Base-by-base conservation (phyloP, 1,284 basidiomycete genomes). In the Puccinia horiana region DNA sequence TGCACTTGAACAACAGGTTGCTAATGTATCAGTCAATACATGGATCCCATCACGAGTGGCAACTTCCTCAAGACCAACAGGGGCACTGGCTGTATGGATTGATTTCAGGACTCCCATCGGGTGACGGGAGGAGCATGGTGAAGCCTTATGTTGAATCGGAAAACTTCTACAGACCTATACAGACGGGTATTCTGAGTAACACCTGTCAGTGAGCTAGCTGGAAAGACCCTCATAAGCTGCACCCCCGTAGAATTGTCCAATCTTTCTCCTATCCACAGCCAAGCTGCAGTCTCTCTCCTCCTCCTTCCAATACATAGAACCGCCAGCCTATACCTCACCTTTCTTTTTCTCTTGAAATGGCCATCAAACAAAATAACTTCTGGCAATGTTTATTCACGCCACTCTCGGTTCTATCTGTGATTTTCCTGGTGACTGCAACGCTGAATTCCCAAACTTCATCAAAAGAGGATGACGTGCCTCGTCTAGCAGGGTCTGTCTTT, bases 331-430 rank as follows among this genome's bases (percentile, higher is more conserved):
- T n/a, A n/a, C n/a, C n/a, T n/a, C n/a, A n/a, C n/a, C n/a, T n/a
- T n/a, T 44, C 16, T 44, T 44, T 44, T 44, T 44, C 16, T 44
- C 42, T 44, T 44, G 42, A 44, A 44, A 65, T 70, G 69, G 29
- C 69, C 18, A 16, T 35, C 44, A 70, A 70, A 42, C 69, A 47
- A 49, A 70, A 4, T 35, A 47, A 42, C 69, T 70, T 70, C n/a
- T 70, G 42, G 69, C 69, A 49, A 49, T 42, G 69, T 29, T 16
- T 70, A 32, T 47, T 70, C 69, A 49, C n/a, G 16, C 69, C 49
- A 32, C 3, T 70, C 44, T 70, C 69, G 1, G 1, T 70, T 20
- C 5, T 70, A 16, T 44, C 42, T 20, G 42, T 37, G 42, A 12
- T 49, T n/a, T 23, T 49, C 40, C 49, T 26, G 29, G 29, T 23